Evolutionary conservation across 78 protist species (phyloP).

Genomic region (Dictyostelium purpureum): DNA sequence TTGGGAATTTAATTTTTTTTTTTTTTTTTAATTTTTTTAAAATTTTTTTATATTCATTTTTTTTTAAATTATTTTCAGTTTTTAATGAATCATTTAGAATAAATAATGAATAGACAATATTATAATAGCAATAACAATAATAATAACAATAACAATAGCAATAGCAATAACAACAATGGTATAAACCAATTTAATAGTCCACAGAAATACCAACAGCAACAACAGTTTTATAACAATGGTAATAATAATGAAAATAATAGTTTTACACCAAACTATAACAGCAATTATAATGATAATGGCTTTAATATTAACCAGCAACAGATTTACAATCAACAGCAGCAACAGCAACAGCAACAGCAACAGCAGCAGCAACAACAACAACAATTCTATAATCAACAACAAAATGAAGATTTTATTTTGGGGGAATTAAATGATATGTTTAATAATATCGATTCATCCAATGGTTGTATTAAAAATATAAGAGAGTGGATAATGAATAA

Average conservation of each 20-base stretch:
- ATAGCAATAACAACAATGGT: neutral
- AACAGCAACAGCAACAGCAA: neutral
- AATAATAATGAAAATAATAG: neutral
- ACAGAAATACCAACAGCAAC: no score
- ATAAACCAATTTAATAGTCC: no score
- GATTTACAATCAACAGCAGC: neutral
- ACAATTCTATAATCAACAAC: neutral
- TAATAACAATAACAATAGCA: neutral
- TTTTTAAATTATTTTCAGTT: neutral
- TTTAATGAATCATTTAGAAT: neutral
- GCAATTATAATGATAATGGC: neutral
- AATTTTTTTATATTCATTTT: neutral
- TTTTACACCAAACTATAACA: neutral
- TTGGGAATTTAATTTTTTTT: neutral
- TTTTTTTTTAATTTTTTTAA: neutral
- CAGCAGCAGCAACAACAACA: neutral
- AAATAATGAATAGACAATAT: neutral
- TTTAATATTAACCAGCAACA: neutral
- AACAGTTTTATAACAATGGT: no score
- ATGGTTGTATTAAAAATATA: neutral
- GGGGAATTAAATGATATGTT: neutral
- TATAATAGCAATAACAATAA: neutral
- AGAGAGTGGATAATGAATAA: constrained; percentile 21
- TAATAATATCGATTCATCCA: neutral
- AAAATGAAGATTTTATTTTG: neutral